Conservation (phyloP, 2,329 filamentous ascomycete genomes). For the Hypoxylon rubiginosum region DNA sequence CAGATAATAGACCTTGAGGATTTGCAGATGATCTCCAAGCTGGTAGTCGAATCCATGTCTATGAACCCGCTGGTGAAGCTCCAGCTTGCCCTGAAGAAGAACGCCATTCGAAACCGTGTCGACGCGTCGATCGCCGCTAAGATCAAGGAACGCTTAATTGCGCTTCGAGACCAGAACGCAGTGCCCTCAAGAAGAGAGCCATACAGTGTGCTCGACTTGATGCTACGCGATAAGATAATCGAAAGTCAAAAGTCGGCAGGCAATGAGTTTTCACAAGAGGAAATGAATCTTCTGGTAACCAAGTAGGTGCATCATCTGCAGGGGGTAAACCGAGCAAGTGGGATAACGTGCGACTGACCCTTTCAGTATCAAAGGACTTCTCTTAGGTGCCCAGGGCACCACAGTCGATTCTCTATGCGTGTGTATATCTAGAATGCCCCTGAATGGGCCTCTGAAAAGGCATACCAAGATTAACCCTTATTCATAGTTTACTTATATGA, state of each 20-base stretch:
- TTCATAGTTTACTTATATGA: background rate
- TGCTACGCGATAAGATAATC: constrained; percentile 4
- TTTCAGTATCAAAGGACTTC: background rate
- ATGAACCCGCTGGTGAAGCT: background rate
- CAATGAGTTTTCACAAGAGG: background rate
- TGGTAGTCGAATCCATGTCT: background rate
- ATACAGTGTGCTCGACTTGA: constrained; percentile 1
- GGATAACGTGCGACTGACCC: background rate
- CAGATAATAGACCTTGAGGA: background rate
- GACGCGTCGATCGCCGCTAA: background rate
- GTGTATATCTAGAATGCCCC: no score
- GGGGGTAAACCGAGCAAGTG: background rate
- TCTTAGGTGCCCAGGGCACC: background rate
- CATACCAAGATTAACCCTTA: background rate
- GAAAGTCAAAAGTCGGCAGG: background rate
- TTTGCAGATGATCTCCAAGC: constrained; percentile 4
- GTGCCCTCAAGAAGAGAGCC: background rate
- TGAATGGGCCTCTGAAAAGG: no score
- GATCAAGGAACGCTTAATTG: background rate
- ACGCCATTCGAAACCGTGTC: background rate
- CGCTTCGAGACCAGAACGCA: background rate
- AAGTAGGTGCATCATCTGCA: background rate
- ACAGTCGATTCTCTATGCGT: constrained; percentile 1
- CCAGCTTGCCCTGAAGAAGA: background rate
- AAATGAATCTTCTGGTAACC: constrained; percentile 3